phyloP scores from a whole-genome alignment of 768 basidiomycete genomes.

The Boletellus ananas region DNA sequence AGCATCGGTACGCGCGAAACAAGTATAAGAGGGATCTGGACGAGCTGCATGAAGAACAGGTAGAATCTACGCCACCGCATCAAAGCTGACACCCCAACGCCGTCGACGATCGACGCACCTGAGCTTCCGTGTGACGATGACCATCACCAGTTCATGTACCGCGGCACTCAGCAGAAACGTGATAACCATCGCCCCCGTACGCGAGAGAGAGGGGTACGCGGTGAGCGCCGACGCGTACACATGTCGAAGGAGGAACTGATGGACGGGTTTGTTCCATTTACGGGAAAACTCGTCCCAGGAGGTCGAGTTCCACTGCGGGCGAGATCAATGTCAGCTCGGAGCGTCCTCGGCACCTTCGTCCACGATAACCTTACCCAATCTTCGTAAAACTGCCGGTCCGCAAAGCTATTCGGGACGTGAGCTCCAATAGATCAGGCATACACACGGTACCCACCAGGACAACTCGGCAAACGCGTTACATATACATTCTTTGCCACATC shows the following conservation, averaged over 20 bases:
- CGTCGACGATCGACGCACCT: slow-evolving; percentile 43
- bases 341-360: neutral
- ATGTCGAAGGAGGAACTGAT: slow-evolving; percentile 89
- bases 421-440: neutral
- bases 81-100: too few relatives aligned
- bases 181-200: slow-evolving; percentile 79
- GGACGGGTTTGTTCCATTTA: slow-evolving; percentile 98
- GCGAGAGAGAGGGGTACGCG: slow-evolving; percentile 65
- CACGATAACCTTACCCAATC: slow-evolving; percentile 66
- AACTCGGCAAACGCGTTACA: slow-evolving; percentile 95
- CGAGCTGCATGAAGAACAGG: slow-evolving; percentile 78
- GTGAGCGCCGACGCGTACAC: slow-evolving; percentile 89
- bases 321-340: neutral
- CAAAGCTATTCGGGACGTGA: slow-evolving; percentile 56
- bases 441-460: slow-evolving; percentile 58
- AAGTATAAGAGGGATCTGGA: slow-evolving; percentile 89
- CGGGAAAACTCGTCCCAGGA: slow-evolving; percentile 97
- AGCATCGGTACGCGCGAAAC: slow-evolving; percentile 73
- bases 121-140: slow-evolving; percentile 89
- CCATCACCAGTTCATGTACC: slow-evolving; percentile 95
- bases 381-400: slow-evolving; percentile 96
- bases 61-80: slow-evolving; percentile 58
- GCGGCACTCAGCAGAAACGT: slow-evolving; percentile 91
- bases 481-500: slow-evolving; percentile 69
- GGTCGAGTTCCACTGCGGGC: slow-evolving; percentile 85